Evolutionary conservation across 2,329 filamentous ascomycete species (phyloP), one percentile per base, ranked within the genome.

Genomic region (Trichoderma afroharzianum): DNA sequence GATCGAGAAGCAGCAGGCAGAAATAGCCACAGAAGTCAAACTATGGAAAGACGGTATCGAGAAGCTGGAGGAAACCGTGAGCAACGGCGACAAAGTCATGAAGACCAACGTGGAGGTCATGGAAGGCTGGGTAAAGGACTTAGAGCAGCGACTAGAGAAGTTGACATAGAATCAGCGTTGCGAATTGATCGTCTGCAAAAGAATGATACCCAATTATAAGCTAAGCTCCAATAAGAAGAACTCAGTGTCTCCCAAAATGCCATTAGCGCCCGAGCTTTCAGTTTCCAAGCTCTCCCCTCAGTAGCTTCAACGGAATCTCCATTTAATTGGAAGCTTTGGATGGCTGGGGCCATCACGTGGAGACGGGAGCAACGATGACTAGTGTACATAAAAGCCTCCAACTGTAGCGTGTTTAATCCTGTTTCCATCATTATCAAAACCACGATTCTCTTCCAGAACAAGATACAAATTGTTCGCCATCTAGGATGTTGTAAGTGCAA

Each of bases 41-140:
- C 91, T 92, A 79, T 98, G 96, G 96, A 88, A 90, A 73, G 91
- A 93, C 71, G 93, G 94, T 0, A 81, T 98, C 18, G 89, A 90
- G 73, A 93, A 91, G 78, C 88, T 98, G 24, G 95, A 98, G 81
- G 84, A 85, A 70, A 90, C 92, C 30, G 90, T 98, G 77, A 85
- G 85, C 73, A 88, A 92, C 72, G 90, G 92, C 4, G 91, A 93
- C 78, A 84, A 84, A 32, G 87, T 90, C 4, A 92, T 97, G 84
- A 88, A 88, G 74, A 88, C 87, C 64, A 99, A 99, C 81, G 90
- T 95, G 81, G 90, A 92, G 76, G 87, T 92, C n/a, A 91, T 98
- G 73, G 92, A 95, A 75, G 90, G 89, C 53, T 98, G 95, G 94
- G 93, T 98, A 5, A 93, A 92, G 80, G 93, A 92, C 71, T 82